A percentile compares a stretch with the other conserved stretches of the same genome.
Conservation (phyloP, 768 basidiomycete species). For the Harrya chromipes region DNA sequence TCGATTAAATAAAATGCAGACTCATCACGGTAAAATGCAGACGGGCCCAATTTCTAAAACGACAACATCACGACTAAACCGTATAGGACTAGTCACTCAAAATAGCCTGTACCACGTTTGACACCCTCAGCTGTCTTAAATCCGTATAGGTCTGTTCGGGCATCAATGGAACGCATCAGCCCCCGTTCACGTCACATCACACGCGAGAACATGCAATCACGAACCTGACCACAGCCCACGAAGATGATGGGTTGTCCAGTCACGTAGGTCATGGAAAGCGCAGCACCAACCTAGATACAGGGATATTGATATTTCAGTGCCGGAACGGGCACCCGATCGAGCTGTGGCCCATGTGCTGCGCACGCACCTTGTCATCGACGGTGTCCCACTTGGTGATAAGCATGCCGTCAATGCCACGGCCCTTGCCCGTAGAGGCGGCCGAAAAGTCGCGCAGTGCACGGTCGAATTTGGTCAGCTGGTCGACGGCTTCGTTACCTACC, state of each 20-base stretch:
- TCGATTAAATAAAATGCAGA: no score
- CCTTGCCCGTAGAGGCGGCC: constrained; percentile 59
- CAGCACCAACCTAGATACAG: constrained; percentile 88
- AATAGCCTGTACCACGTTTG: constrained; percentile 92
- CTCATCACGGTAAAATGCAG: not conserved
- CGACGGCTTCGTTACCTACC: constrained; percentile 98
- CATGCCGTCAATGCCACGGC: constrained; percentile 97
- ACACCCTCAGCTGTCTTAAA: constrained; percentile 83
- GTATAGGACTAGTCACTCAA: constrained; percentile 57
- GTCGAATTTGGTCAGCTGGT: constrained; percentile 96
- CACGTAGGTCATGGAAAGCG: constrained; percentile 98
- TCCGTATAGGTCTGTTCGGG: constrained; percentile 86
- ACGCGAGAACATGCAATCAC: constrained; percentile 19
- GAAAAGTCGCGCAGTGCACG: constrained; percentile 92
- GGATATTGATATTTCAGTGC: no score
- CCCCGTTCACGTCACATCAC: not conserved
- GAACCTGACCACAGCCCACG: constrained; percentile 94
- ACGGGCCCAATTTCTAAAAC: not conserved
- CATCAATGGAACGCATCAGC: constrained; percentile 6
- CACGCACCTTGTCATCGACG: constrained; percentile 87
- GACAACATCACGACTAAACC: not conserved
- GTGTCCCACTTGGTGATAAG: constrained; percentile 99
- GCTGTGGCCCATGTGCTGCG: not conserved
- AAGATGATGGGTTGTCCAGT: constrained; percentile 98
- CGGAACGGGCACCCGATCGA: not conserved